These are phyloP conservation scores for Metschnikowia amazonensis DNA, from an alignment of 805 yeast genomes.

Conservation along the genomic window DNA sequence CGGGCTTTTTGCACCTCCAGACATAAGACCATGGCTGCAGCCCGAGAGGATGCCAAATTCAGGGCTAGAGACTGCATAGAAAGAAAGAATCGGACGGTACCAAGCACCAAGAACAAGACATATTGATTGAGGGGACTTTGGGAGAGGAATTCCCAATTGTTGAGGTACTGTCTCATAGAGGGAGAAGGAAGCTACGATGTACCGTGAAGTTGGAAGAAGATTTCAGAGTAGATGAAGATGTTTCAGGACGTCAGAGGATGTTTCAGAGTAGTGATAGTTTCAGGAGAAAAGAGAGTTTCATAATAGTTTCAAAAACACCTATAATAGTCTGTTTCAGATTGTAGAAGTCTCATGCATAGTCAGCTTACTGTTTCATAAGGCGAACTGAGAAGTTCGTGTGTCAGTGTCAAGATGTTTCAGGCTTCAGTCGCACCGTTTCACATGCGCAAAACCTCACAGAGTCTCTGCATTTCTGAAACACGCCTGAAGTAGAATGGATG, in stretches of 20 bases:
- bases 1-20: constrained; percentile 36
- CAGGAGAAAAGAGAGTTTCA: no score
- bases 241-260: no score
- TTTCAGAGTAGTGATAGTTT: no score
- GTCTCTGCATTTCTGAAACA: no score
- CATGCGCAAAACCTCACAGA: no score
- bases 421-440: background rate
- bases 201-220: no score
- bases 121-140: constrained; percentile 67
- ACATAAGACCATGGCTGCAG: constrained; percentile 37
- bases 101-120: constrained; percentile 52
- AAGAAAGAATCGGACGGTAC: constrained; percentile 33
- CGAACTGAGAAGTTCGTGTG: background rate
- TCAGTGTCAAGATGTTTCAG: background rate
- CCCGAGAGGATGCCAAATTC: background rate
- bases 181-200: no score
- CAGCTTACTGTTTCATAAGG: background rate
- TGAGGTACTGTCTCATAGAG: constrained; percentile 38
- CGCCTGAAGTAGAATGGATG: no score
- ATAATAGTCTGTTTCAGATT: no score
- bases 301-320: no score
- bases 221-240: no score
- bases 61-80: constrained; percentile 1
- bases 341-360: no score
- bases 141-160: constrained; percentile 50